Conservation (phyloP, 495 filamentous ascomycete species). For the Cenococcum geophilum region DNA sequence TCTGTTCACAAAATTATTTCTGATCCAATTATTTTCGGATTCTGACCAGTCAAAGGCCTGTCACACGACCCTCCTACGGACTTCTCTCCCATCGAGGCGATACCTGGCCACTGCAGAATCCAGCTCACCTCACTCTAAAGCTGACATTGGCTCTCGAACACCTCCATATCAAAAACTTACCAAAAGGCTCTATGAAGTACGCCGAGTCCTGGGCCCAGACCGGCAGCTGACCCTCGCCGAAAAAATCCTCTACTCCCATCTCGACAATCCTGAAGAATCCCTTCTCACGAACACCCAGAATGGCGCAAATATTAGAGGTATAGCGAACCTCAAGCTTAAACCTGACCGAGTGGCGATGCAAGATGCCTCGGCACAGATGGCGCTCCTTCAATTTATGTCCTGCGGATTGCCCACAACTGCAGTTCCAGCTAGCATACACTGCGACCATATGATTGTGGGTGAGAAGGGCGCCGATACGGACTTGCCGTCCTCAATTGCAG, state of each 20-base stretch:
- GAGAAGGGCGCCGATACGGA: conserved; percentile 83
- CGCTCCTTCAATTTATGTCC: conserved; percentile 95
- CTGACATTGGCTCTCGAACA: conserved; percentile 45
- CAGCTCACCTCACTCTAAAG: conserved; percentile 6
- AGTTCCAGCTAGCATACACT: conserved; percentile 97
- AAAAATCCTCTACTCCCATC: conserved; percentile 96
- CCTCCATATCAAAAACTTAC: conserved; percentile 62
- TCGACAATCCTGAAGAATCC: conserved; percentile 79
- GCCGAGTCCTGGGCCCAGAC: conserved; percentile 59
- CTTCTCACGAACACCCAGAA: conserved; percentile 72
- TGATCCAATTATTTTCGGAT: too few relatives aligned
- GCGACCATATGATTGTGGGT: conserved; percentile 98
- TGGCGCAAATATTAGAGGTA: conserved; percentile 73
- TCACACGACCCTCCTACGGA: conserved; percentile 6
- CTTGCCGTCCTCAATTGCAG: conserved; percentile 76
- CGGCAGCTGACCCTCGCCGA: conserved; percentile 81
- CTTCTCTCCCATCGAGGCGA: conserved; percentile 8
- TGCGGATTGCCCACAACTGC: conserved; percentile 84
- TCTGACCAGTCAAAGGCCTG: conserved; percentile 4
- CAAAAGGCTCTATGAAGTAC: conserved; percentile 56
- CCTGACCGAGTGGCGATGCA: conserved; percentile 98
- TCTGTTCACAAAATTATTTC: too few relatives aligned
- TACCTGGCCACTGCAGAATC: conserved; percentile 27
- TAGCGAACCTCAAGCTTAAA: conserved; percentile 93
- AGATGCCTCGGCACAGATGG: conserved; percentile 98